Base-by-base conservation (phyloP, 306 rosid species). In the Castanospermum australe region DNA sequence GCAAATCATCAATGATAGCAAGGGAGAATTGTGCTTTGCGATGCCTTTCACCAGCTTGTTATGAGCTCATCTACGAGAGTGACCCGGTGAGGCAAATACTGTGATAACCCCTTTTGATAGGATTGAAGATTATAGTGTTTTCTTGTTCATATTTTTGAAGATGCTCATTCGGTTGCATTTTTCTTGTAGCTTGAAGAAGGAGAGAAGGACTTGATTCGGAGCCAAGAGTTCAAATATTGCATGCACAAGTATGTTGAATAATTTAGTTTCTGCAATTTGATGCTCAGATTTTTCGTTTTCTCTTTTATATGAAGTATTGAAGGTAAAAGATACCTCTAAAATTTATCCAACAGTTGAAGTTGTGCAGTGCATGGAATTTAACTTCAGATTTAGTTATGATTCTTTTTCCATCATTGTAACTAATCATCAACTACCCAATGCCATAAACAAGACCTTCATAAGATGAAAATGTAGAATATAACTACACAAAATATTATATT, bases 21-120 rank as follows among this genome's bases (percentile, higher is more conserved):
- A 94, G 86, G 85, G 97, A 94, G 82, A 94, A 94, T 78, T 94
- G 99, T 76, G 99, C 90, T 72, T 67, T 94, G 78, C 89, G 90
- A 80, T 92, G 99, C 83, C 99, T 94, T 76, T 89, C 97, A 13
- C 88, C 93, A 0, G 62, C 87, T 78, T 94, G 99, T 84, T 92
- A 91, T 55, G 89, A 94, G 79, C 81, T 92, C 21, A 84, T 92
- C 66, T 94, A 92, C 8, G 89, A 85, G 75, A 89, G 92, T 79
- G 99, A 94, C 79, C 99, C 99, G 84, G 97, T 94, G 81, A 81
- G 92, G 28, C 70, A 10, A 84, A 17, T n/a, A n/a, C 56, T 38
- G 39, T 62, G 44, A 61, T 45, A 32, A 32, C n/a, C 10, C 72
- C 48, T 30, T 82, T 39, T 71, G 12, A 24, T 52, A 20, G 24